Evolutionary conservation across 441 rosid genomes (phyloP), one percentile per base, ranked within the genome.

Genomic region (Sinapis alba): DNA sequence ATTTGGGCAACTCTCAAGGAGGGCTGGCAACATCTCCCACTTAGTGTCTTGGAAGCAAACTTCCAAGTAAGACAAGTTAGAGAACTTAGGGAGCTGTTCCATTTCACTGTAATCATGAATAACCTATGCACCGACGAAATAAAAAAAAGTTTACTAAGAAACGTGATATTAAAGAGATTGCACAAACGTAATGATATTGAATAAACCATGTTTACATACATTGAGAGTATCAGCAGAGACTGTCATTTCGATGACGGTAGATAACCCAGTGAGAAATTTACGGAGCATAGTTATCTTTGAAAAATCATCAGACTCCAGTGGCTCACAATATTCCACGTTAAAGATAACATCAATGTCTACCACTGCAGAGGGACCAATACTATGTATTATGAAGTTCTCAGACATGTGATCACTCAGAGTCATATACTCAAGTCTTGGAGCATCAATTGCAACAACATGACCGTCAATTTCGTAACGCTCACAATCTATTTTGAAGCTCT

Each of bases 231-330:
- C 27, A 26, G 26, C 16, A 26, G 58, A 36, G 51, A 63, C 54
- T 43, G 13, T 56, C 63, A 73, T 65, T 38, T 63, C 9, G 13
- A 20, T 34, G 11, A 63, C 54, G 4, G 56, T 23, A 9, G 77
- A 64, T 34, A 73, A 9, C 23, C 45, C 63, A n/a, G n/a, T n/a
- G n/a, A n/a, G n/a, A n/a, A n/a, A n/a, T n/a, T n/a, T n/a, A n/a
- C n/a, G n/a, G n/a, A n/a, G n/a, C n/a, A n/a, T n/a, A n/a, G n/a
- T n/a, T n/a, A n/a, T n/a, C n/a, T n/a, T n/a, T n/a, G n/a, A n/a
- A n/a, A n/a, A n/a, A n/a, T n/a, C n/a, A n/a, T n/a, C n/a, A n/a
- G n/a, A n/a, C n/a, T n/a, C n/a, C n/a, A n/a, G n/a, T n/a, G n/a
- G n/a, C n/a, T n/a, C n/a, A n/a, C n/a, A n/a, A n/a, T n/a, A n/a